A percentile compares a stretch with the other conserved stretches of the same genome.
Evolutionary conservation across 176 grass and related monocot genomes (phyloP).

Genomic region (Avena eriantha): DNA sequence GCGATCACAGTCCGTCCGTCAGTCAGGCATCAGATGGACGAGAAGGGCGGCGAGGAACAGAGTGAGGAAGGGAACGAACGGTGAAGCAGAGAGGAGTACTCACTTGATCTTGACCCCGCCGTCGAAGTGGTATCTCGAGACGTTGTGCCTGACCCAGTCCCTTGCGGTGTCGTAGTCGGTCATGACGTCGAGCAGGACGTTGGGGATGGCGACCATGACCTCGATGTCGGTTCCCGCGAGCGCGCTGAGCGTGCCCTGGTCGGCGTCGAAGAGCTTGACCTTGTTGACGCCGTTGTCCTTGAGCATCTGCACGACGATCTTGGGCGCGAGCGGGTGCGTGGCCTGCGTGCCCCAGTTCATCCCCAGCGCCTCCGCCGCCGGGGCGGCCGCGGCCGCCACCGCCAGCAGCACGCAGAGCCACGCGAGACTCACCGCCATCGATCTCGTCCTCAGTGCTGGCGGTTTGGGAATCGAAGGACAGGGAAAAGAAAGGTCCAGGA

Average conservation of each 20-base stretch:
- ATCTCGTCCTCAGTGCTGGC: neutral
- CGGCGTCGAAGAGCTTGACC: conserved; percentile 94
- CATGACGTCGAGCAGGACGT: conserved; percentile 66
- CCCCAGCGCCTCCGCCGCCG: conserved; percentile 57
- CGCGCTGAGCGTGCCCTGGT: conserved; percentile 62
- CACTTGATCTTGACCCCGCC: conserved; percentile 84
- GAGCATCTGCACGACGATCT: conserved; percentile 69
- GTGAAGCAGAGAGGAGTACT: neutral
- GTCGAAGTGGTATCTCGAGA: conserved; percentile 72
- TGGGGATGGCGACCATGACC: conserved; percentile 92
- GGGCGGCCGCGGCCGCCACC: neutral
- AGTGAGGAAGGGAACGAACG: neutral
- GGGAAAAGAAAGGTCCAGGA: neutral
- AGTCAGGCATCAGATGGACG: too few species aligned
- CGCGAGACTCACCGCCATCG: conserved; percentile 33
- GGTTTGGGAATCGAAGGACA: neutral
- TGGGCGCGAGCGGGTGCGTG: conserved; percentile 64
- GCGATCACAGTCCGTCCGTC: neutral
- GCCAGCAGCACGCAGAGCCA: conserved; percentile 34
- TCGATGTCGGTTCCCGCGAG: conserved; percentile 73
- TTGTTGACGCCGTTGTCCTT: conserved; percentile 79
- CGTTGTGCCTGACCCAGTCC: conserved; percentile 72
- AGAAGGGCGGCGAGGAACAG: too few species aligned
- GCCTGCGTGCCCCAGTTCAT: conserved; percentile 95
- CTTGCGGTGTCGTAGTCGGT: conserved; percentile 62